Evolutionary conservation across 495 filamentous ascomycete species (phyloP), one percentile per base, ranked within the genome.

Genomic region (Evernia prunastri): DNA sequence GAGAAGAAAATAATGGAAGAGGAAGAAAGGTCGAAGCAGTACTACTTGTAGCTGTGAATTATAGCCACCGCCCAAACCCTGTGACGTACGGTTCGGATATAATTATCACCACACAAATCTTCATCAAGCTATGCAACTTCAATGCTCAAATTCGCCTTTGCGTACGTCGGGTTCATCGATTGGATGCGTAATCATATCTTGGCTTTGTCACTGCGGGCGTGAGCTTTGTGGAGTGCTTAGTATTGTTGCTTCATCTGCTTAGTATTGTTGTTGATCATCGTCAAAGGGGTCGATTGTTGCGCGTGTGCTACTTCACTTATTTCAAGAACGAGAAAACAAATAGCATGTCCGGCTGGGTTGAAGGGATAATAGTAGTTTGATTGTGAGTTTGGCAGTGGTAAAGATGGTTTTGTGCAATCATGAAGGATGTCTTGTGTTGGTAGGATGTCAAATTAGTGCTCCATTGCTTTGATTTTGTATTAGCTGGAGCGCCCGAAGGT

Each of bases 171-270:
- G n/a, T n/a, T n/a, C n/a, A n/a, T n/a, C n/a, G n/a, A n/a, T n/a
- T n/a, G n/a, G n/a, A n/a, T n/a, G n/a, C n/a, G n/a, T n/a, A 25
- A 27, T 47, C 20, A 23, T 23, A 23, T 8, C 8, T 11, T 7
- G 45, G n/a, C 27, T 53, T 53, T 53, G 49, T 53, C 13, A 31
- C 2, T 49, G 23, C 0, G 20, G 10, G 15, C 20, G 13, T 12
- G n/a, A n/a, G 18, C 49, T 53, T 53, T 53, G 49, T 53, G 27
- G 27, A 0, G 0, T 2, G 12, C 49, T 53, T 53, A 8, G 13
- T 53, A 53, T 53, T 53, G 49, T 53, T 53, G 49, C 27, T 31
- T 53, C 49, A 18, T 53, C 27, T 6, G 27, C 49, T 53, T 53
- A 31, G 49, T 53, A 53, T 53, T 53, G 49, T 53, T 33, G 49